Base-by-base conservation (phyloP, 2,329 filamentous ascomycete species). In the Thielaviopsis populi region DNA sequence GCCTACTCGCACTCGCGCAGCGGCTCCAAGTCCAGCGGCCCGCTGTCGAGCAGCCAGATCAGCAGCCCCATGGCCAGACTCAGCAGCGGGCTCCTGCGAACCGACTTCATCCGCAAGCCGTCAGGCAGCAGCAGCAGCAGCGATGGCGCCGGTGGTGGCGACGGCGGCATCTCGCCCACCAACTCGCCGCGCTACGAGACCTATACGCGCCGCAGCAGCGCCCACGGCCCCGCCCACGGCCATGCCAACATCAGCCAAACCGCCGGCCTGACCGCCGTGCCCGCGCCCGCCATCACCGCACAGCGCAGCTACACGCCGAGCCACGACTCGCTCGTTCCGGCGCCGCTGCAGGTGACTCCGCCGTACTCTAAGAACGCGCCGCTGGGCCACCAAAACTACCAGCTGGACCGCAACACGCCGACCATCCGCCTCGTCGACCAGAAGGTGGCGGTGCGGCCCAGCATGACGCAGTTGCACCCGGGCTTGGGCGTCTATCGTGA, bases 31-130 rank as follows among this genome's bases (percentile, higher is more conserved):
- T 70, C 8, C 70, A 68, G 53, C 11, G 73, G 72, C 0, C 72
- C 5, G 75, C 75, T 30, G 75, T 79, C 78, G 59, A 59, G 56
- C 63, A 74, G 76, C 66, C 79, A 79, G 68, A 76, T 85, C 68
- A 83, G 80, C 67, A 78, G 84, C 69, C 76, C 85, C 66, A 76
- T 85, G 65, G 73, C 58, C 70, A 74, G 63, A 69, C 72, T 24
- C 72, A 56, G 27, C 17, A 27, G 75, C 68, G 71, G 72, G 59
- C 72, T 72, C 43, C 73, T 78, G 66, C 77, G 80, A 62, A 77
- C 76, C 43, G 81, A 83, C 69, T 83, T 83, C 68, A 77, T 79
- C 48, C 78, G 76, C 69, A 76, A 75, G 68, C 68, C 67, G n/a
- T 40, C 61, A n/a, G 50, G 48, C 59, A 53, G 43, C 61, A 58